A percentile compares a stretch with the other conserved stretches of the same genome.
phyloP scores from a whole-genome alignment of 345 rosid genomes.

The Corymbia maculata region DNA sequence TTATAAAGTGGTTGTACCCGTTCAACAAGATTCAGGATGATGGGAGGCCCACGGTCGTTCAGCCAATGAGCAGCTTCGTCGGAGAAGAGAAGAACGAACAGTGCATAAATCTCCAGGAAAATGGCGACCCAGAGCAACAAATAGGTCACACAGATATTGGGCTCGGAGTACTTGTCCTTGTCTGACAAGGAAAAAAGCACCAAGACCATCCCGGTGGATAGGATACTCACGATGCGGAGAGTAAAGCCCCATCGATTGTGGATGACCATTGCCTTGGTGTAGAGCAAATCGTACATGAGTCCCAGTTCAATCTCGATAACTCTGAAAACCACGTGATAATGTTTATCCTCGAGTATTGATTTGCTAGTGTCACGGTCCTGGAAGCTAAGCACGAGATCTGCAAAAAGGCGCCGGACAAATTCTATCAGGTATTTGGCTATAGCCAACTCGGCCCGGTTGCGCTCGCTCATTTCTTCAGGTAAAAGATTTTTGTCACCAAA shows the following conservation, averaged over 20 bases:
- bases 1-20: too few relatives aligned
- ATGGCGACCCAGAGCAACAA: background rate
- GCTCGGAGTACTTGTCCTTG: background rate
- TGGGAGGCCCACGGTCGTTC: too few relatives aligned
- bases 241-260: background rate
- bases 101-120: too few relatives aligned
- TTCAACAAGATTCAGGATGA: too few relatives aligned
- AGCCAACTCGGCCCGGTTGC: background rate
- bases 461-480: too few relatives aligned
- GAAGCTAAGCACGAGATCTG: background rate
- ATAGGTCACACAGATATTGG: background rate
- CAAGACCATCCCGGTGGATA: background rate
- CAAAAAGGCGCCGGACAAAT: background rate
- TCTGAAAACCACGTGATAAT: slow-evolving; percentile 1
- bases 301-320: slow-evolving; percentile 27
- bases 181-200: background rate
- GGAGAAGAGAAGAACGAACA: too few relatives aligned
- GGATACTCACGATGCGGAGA: slow-evolving; percentile 1
- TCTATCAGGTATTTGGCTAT: background rate
- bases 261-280: slow-evolving; percentile 22
- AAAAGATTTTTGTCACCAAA: too few relatives aligned
- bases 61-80: too few relatives aligned
- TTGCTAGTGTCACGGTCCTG: background rate
- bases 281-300: slow-evolving; percentile 27
- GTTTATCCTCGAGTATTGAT: background rate